Base-by-base conservation (phyloP, 805 yeast genomes). In the Cyberlindnera galapagoensis region DNA sequence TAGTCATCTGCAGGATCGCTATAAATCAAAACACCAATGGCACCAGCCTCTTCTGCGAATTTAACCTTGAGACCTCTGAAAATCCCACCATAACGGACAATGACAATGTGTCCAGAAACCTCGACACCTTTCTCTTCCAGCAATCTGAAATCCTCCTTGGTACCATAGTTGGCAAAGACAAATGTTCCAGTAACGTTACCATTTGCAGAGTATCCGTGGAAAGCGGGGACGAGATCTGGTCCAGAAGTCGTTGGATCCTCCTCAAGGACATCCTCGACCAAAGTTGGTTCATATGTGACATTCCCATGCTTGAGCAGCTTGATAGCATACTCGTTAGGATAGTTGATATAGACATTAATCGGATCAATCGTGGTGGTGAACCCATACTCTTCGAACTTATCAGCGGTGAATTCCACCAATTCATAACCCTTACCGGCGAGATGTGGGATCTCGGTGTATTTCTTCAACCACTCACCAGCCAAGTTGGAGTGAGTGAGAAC, bases 21-120 rank as follows among this genome's bases (percentile, higher is more conserved):
- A 51, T 76, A 82, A 19, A 82, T 60, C 11, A 82, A 51, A 4
- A 74, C 87, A 21, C 79, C 92, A 33, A 60, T 54, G 21, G 81
- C 81, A 19, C 87, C 88, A 19, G 61, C 59, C 27, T 80, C 79
- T 56, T 82, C 80, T 11, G 90, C 92, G 53, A 76, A 76, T 49
- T 77, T 74, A 31, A 83, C 83, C 50, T 82, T 82, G 41, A 81
- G 63, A 11, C 92, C 92, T 21, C 92, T 65, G 60, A 74, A 79
- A 10, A 77, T 65, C 7, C 51, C 54, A 29, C 87, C 88, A 46
- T 82, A 81, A 39, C 86, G 67, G 6, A 69, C 75, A 37, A 82
- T 62, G 8, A 76, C 88, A 33, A 82, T 70, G 40, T 74, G 74
- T 14, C 73, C 85, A 20, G 54, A 49, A 22, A 80, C 49, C 21